Evolutionary conservation across 1,284 basidiomycete species (phyloP).

Genomic region (Apiotrichum veenhuisii): DNA sequence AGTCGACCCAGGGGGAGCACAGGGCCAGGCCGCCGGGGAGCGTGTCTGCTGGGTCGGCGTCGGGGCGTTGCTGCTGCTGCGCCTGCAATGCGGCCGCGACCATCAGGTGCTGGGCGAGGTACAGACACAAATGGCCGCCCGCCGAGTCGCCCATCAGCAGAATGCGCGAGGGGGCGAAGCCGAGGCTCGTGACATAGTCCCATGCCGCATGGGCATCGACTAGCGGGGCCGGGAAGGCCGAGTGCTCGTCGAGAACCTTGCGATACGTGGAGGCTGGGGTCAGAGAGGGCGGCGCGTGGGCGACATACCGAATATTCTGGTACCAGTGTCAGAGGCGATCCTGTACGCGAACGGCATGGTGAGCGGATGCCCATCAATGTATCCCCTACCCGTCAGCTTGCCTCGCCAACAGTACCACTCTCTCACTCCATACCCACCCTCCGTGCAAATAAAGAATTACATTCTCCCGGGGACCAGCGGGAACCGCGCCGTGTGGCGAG

Average conservation of each 20-base stretch:
- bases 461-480: conserved; percentile 21
- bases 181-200: conserved; percentile 11
- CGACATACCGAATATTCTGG: conserved; percentile 8
- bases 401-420: too few species aligned
- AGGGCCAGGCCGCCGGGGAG: conserved; percentile 56
- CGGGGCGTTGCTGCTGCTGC: background rate
- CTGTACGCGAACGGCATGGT: conserved; percentile 9
- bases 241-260: conserved; percentile 9
- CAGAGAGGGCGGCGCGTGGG: background rate
- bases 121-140: conserved; percentile 15
- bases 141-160: conserved; percentile 18
- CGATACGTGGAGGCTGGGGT: conserved; percentile 8
- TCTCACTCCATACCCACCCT: conserved; percentile 6
- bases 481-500: background rate
- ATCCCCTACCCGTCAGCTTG: conserved; percentile 18
- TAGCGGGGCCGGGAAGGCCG: conserved; percentile 15
- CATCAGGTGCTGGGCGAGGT: conserved; percentile 11
- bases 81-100: background rate
- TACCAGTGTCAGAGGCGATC: conserved; percentile 8
- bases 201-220: conserved; percentile 18
- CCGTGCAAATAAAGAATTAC: conserved; percentile 29
- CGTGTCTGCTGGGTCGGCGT: background rate
- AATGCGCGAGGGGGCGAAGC: conserved; percentile 8
- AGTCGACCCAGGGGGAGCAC: conserved; percentile 59
- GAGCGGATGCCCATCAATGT: conserved; percentile 18